Base-by-base conservation (phyloP, 192 early-diverging fungal genomes). In the Entomortierella lignicola region DNA sequence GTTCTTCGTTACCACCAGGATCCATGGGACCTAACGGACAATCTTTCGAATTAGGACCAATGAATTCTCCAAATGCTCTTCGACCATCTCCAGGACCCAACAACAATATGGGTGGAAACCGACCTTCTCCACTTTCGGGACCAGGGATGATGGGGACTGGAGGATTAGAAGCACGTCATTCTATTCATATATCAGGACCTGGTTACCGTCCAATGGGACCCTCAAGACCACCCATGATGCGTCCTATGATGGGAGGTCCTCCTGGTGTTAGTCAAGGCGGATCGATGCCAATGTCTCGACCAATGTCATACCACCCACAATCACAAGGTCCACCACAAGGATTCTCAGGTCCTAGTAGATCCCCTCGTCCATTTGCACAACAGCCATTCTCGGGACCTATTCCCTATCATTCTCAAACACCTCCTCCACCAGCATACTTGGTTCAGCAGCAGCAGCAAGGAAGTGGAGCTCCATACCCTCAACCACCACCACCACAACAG, bases 11-110 rank as follows among this genome's bases (percentile, higher is more conserved):
- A 30, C 65, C 60, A 27, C 41, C 42, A 12, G 66, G 64, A 6
- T 44, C 72, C 0, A 62, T 67, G 39, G 60, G 53, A 37, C 55
- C 61, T n/a, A 66, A 63, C 37, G 60, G 61, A 3, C 74, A 77
- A 27, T 10, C 54, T 4, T 77, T 69, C 55, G 74, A 77, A 17
- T 21, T 77, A 26, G 66, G 66, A 26, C 66, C 60, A 6, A 63
- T 77, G 60, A 17, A 34, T 5, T 52, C 54, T 0, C 47, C 47
- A n/a, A 7, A 12, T 2, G 50, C 55, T 20, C 2, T n/a, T 20
- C 52, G 32, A 17, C 42, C 32, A 39, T 66, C 60, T 0, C 12
- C 32, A 13, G 39, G 6, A 13, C 39, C 39, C 6, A 6, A 42
- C n/a, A n/a, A n/a, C n/a, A n/a, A n/a, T n/a, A n/a, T n/a, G n/a